These are phyloP conservation scores for Stachybotrys chlorohalonatus DNA, from an alignment of 2,329 filamentous ascomycete species.

Conservation along the genomic window DNA sequence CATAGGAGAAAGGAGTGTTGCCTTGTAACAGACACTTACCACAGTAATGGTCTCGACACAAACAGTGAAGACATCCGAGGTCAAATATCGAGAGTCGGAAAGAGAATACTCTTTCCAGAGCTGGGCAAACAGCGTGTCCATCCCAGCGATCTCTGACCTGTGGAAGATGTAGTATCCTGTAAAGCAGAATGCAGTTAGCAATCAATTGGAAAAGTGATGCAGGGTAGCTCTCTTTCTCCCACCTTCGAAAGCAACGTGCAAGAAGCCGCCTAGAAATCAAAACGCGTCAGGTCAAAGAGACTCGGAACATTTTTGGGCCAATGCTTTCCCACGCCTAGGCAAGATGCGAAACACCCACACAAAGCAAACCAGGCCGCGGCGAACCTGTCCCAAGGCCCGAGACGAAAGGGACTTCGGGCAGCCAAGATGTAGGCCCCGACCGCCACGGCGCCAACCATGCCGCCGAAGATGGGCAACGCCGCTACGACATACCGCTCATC, in stretches of 20 bases:
- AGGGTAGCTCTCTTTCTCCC: conserved; percentile 4
- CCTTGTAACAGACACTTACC: conserved; percentile 34
- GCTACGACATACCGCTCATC: conserved; percentile 31
- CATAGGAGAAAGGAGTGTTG: not conserved
- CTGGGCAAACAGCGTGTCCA: conserved; percentile 69
- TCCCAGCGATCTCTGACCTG: conserved; percentile 54
- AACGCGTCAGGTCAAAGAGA: not conserved
- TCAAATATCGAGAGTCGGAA: conserved; percentile 81
- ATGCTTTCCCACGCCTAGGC: not conserved
- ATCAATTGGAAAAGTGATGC: not conserved
- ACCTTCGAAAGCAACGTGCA: conserved; percentile 81
- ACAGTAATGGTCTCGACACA: conserved; percentile 79
- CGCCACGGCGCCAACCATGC: conserved; percentile 26
- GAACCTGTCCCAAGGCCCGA: conserved; percentile 27
- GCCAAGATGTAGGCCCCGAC: conserved; percentile 17
- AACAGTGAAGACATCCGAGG: conserved; percentile 73
- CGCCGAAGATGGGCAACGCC: conserved; percentile 26
- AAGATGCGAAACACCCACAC: conserved; percentile 29
- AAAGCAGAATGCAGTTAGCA: not conserved
- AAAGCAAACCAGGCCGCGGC: conserved; percentile 45
- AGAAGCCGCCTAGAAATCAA: conserved; percentile 42
- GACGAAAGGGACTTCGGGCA: conserved; percentile 6
- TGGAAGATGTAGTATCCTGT: conserved; percentile 68
- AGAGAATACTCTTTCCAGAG: conserved; percentile 90
- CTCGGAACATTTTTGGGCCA: not conserved